Percentiles rank a stretch among this genome's conserved stretches.
These are phyloP conservation scores for Aethionema arabicum DNA, from an alignment of 345 rosid species.

Conservation along the genomic window DNA sequence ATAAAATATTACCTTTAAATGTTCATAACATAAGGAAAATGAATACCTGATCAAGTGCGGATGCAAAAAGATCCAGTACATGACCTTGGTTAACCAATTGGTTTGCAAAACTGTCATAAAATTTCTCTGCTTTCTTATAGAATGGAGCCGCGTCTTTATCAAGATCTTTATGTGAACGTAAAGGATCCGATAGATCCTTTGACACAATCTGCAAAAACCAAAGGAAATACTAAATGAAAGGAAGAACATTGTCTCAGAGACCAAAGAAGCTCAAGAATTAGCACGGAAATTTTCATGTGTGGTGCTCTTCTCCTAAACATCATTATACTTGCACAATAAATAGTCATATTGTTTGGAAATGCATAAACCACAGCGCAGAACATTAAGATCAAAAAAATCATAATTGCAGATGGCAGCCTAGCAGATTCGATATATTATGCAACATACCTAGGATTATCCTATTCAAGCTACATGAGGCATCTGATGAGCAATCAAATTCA, in stretches of 20 bases:
- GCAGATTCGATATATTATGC: slow-evolving; percentile 12
- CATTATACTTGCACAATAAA: slow-evolving; percentile 14
- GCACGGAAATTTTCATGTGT: not conserved
- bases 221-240: slow-evolving; percentile 18
- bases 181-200: slow-evolving; percentile 94
- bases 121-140: slow-evolving; percentile 93
- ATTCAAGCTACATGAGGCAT: slow-evolving; percentile 13
- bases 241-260: slow-evolving; percentile 7
- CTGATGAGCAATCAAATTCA: not conserved
- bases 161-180: slow-evolving; percentile 98
- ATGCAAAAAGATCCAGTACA: slow-evolving; percentile 95
- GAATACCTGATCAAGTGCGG: slow-evolving; percentile 97
- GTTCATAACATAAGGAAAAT: slow-evolving; percentile 16
- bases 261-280: not conserved
- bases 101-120: slow-evolving; percentile 82
- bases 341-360: not conserved
- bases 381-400: slow-evolving; percentile 9
- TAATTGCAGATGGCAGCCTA: slow-evolving; percentile 5
- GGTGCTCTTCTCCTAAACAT: slow-evolving; percentile 19
- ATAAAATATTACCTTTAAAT: slow-evolving; percentile 7
- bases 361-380: not conserved
- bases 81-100: slow-evolving; percentile 99
- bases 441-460: slow-evolving; percentile 10
- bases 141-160: slow-evolving; percentile 99
- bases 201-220: slow-evolving; percentile 79